Evolutionary conservation across 305 asterid species (phyloP).

Genomic region (Euphrasia arctica): DNA sequence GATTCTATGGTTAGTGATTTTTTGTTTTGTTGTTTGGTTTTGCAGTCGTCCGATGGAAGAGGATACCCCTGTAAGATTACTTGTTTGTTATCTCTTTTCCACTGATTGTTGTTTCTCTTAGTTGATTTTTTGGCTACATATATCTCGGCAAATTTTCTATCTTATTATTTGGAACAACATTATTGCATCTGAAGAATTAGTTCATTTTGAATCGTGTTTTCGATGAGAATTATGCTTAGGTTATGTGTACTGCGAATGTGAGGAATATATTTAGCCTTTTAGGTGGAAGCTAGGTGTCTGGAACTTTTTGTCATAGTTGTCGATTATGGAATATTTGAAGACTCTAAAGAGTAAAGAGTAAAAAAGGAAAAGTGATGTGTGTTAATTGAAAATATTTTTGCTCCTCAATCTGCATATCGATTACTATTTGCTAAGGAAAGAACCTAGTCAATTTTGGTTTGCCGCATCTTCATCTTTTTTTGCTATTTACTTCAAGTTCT

Average conservation of each 20-base stretch:
- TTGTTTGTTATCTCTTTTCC: conserved; percentile 3
- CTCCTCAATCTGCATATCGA: neutral
- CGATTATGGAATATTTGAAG: neutral
- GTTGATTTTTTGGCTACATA: too few relatives aligned
- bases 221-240: too few relatives aligned
- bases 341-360: neutral
- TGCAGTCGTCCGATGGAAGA: conserved; percentile 90
- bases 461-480: neutral
- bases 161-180: too few relatives aligned
- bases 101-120: neutral
- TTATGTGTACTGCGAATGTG: too few relatives aligned
- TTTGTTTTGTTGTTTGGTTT: conserved; percentile 15
- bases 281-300: neutral
- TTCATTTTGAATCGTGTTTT: too few relatives aligned
- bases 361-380: neutral
- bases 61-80: conserved; percentile 66
- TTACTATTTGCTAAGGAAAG: neutral
- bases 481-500: neutral
- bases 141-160: too few relatives aligned
- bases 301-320: neutral
- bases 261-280: too few relatives aligned
- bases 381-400: neutral
- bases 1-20: conserved; percentile 21
- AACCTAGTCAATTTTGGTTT: neutral
- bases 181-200: too few relatives aligned